Evolutionary conservation across 2,329 filamentous ascomycete genomes (phyloP).

Genomic region (Thelonectria blattea): DNA sequence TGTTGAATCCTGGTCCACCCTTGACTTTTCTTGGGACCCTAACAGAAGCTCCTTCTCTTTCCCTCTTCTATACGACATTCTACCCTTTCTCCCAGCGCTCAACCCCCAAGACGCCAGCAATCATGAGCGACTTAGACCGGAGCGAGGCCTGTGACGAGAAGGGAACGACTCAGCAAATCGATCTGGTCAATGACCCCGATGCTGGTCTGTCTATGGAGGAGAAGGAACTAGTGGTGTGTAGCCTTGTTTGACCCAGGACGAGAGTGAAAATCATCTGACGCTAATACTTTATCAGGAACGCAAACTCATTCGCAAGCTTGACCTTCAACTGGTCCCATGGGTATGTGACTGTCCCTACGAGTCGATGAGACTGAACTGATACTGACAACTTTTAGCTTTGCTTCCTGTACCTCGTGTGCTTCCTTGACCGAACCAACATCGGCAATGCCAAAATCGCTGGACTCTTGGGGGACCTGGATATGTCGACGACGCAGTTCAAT

Average conservation of each 20-base stretch:
- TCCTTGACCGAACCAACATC: conserved; percentile 79
- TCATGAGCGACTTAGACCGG: conserved; percentile 45
- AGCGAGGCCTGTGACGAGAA: conserved; percentile 38
- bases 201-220: conserved; percentile 69
- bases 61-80: neutral
- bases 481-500: conserved; percentile 74
- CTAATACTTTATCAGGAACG: conserved; percentile 56
- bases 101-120: conserved; percentile 12
- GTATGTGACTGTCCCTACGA: conserved; percentile 35
- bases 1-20: conserved; percentile 31
- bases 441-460: conserved; percentile 70
- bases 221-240: conserved; percentile 62
- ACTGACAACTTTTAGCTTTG: conserved; percentile 55
- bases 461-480: conserved; percentile 61
- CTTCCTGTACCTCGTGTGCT: conserved; percentile 75
- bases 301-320: conserved; percentile 66
- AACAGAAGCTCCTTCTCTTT: conserved; percentile 6
- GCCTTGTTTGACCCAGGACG: neutral
- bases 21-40: conserved; percentile 22
- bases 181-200: conserved; percentile 53
- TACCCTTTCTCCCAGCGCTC: neutral
- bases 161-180: conserved; percentile 39
- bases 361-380: neutral
- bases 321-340: conserved; percentile 67
- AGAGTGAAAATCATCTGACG: neutral